Evolutionary conservation across 768 basidiomycete genomes (phyloP), one percentile per base, ranked within the genome.

Genomic region (Pisolithus albus): DNA sequence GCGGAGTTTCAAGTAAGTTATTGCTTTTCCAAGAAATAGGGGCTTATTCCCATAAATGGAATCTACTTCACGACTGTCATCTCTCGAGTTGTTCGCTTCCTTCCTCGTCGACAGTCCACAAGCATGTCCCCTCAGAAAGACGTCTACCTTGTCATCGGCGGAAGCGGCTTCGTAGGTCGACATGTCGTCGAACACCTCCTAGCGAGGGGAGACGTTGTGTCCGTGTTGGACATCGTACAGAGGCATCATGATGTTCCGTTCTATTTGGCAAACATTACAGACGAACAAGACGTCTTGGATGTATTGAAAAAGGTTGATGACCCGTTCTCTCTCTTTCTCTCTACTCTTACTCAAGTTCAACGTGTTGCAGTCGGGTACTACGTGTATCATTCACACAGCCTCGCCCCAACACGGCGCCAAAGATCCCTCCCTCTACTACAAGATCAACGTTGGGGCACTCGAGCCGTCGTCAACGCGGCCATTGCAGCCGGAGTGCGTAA

Each of bases 381-480:
- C 91, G 0, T 90, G 88, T 61, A 88, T 98, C 56, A 91, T 99
- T 55, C 96, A 99, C 67, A 97, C 94, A 9, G 96, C 94, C 16
- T 94, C 93, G 7, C 84, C 83, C 0, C 81, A 81, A 5, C 86
- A 83, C 57, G 88, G 80, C 13, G 77, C 75, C 47, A 79, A 80
- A 51, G 75, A 88, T 57, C 74, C 81, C 0, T 81, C 81, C 2
- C 64, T 97, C 9, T 96, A 89, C 72, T 84, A 81, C 70, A 91
- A 88, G 64, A 95, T 99, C 60, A 98, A 98, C 64, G 91, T 98
- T 5, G 83, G 91, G 95, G 93, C 7, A 95, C 93, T 1, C 80
- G 79, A 58, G 82, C 88, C 0, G 77, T 97, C 41, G 86, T 99
- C 63, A 81, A 84, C 10, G 88, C 91, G 8, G 89, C 91, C 21